These are phyloP conservation scores for Stachybotrys echinatus DNA, from an alignment of 2,329 filamentous ascomycete species.

Conservation along the genomic window DNA sequence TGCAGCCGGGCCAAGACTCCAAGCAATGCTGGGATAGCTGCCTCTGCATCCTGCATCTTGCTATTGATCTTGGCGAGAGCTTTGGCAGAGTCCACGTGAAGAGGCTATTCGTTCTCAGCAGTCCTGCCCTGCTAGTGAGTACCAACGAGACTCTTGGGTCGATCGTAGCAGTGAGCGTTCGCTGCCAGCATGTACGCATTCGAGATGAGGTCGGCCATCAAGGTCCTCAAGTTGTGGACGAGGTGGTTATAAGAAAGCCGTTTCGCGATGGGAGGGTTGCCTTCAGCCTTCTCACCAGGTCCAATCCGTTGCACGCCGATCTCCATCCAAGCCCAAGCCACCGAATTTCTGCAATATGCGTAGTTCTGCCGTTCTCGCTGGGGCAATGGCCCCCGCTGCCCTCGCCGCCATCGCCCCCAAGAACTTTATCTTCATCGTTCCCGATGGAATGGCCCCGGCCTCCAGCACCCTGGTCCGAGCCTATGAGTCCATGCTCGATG, in stretches of 20 bases:
- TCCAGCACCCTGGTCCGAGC: slow-evolving; percentile 7
- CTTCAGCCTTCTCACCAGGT: no score
- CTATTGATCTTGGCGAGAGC: no score
- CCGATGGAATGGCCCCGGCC: slow-evolving; percentile 10
- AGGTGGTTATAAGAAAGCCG: background rate
- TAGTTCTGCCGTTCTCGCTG: background rate
- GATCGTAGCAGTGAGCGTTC: background rate
- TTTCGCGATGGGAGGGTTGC: no score
- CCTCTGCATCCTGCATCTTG: no score
- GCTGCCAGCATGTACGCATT: background rate
- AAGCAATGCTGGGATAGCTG: no score
- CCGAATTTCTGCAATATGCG: background rate
- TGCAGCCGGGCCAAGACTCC: no score
- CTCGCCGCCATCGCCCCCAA: slow-evolving; percentile 9
- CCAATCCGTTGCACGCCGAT: background rate
- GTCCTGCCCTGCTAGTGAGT: no score
- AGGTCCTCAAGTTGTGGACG: background rate
- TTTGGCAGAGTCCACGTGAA: no score
- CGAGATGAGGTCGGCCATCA: background rate
- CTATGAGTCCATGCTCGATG: slow-evolving; percentile 6
- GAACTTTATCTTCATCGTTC: slow-evolving; percentile 12
- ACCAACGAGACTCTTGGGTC: no score
- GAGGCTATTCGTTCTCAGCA: no score
- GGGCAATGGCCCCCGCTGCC: slow-evolving; percentile 4
- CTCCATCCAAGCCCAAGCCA: background rate